These are phyloP conservation scores for Eutypella sp. DNA, from an alignment of 2,329 filamentous ascomycete genomes.

Conservation along the genomic window DNA sequence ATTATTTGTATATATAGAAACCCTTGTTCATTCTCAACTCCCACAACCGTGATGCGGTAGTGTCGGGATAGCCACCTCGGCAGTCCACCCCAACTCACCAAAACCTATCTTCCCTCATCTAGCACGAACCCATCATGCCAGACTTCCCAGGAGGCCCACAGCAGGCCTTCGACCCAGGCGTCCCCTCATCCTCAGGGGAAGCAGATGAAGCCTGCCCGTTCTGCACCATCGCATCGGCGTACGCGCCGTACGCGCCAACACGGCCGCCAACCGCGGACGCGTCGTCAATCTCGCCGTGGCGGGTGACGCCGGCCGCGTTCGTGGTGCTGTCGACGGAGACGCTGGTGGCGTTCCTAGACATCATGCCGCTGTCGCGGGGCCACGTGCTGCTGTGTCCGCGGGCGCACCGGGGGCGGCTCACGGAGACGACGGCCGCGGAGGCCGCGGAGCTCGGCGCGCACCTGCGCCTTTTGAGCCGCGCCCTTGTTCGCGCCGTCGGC, in stretches of 20 bases:
- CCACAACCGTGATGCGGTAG: too few relatives aligned
- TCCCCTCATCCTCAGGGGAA: too few relatives aligned
- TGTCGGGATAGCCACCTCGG: too few relatives aligned
- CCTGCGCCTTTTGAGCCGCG: constrained; percentile 68
- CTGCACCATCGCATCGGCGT: constrained; percentile 52
- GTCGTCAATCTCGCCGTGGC: constrained; percentile 21
- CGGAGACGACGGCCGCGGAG: constrained; percentile 60
- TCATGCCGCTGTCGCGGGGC: constrained; percentile 77
- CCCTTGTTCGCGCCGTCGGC: constrained; percentile 63
- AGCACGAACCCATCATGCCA: neutral
- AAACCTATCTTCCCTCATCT: too few relatives aligned
- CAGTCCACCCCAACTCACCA: neutral
- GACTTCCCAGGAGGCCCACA: constrained; percentile 2
- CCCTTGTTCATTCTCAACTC: too few relatives aligned
- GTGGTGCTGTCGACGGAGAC: constrained; percentile 73
- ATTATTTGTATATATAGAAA: too few relatives aligned
- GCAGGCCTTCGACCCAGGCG: constrained; percentile 31
- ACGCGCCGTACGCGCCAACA: constrained; percentile 41
- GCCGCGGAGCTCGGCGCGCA: constrained; percentile 61
- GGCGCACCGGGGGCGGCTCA: constrained; percentile 71
- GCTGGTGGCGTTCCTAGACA: constrained; percentile 87
- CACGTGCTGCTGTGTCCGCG: constrained; percentile 81
- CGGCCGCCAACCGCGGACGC: constrained; percentile 36
- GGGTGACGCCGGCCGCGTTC: constrained; percentile 40
- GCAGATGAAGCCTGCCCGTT: constrained; percentile 51